Base-by-base conservation (phyloP, 345 rosid species). In the Brassica juncea region DNA sequence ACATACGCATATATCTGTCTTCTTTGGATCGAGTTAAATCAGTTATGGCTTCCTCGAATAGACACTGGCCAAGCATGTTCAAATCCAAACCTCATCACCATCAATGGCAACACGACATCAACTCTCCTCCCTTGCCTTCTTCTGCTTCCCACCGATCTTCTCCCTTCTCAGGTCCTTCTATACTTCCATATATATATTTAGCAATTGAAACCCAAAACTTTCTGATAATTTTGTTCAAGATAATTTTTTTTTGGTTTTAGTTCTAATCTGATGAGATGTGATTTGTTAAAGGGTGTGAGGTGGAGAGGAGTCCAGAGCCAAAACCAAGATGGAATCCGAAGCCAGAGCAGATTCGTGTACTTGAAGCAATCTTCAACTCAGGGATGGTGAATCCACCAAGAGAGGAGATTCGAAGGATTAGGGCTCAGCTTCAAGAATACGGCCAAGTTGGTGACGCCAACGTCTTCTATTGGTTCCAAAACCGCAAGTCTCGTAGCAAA, bases 61-160 rank as follows among this genome's bases (percentile, higher is more conserved):
- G 94, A 83, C 98, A 95, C 94, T 95, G 99, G 99, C 98, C 99
- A 72, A 95, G 98, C 84, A 84, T 91, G 99, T 95, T 95, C 90
- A 93, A 92, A 79, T 92, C 97, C 87, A 96, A 96, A 88, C 99
- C 98, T 64, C 83, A 75, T 63, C 84, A 77, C 70, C 94, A 88
- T 80, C 97, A 92, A 81, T 89, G 95, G 98, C 98, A 96, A 70
- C 93, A 87, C 68, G 99, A 95, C 72, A 86, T 90, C 80, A 91
- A 84, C 85, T 79, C 94, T 47, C 87, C 93, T 84, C 84, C 91
- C 82, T 81, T 86, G 77, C 79, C 84, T 62, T 78, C 94, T 65
- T n/a, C 78, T 71, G 83, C 80, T 70, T 87, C 91, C 84, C 88
- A 89, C 82, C 83, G 86, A 72, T n/a, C 87, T 39, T 84, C 94